Base-by-base conservation (phyloP, 805 yeast genomes). In the Lipomyces kockii region DNA sequence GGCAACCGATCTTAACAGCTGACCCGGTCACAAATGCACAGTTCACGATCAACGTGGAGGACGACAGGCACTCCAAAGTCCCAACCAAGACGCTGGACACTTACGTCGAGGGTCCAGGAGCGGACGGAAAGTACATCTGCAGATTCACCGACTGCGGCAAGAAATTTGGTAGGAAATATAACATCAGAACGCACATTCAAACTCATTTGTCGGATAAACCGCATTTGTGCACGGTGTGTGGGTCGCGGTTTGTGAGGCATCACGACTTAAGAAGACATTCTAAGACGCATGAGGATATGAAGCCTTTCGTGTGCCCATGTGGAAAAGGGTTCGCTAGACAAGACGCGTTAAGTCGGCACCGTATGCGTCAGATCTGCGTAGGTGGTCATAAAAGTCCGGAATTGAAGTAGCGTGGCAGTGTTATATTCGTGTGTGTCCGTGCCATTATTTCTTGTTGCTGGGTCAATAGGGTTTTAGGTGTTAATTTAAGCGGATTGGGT, bases 151-250 rank as follows among this genome's bases (percentile, higher is more conserved):
- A 83, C 63, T 95, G 99, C 79, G 89, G 90, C 9, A 92, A 95
- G 79, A 80, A 84, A 63, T 94, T 95, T 79, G 87, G 92, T 7
- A 83, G 99, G 75, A 83, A 97, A 58, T 96, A 96, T 78, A 95
- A 95, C 75, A 91, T 92, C 12, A 82, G 98, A 69, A 91, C 97
- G 0, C 99, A 95, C 78, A 93, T 95, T 65, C 99, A 95, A 77
- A 95, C 99, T 0, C 99, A 95, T 81, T 80, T 95, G 60, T 88
- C 94, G 76, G 99, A 96, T 77, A 82, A 98, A 70, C 99, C 99
- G 0, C 94, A 91, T 78, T 81, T 84, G 0, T 95, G 99, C 80
- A 83, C 81, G 52, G 72, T 69, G 56, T 95, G 99, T 78, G 84
- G 86, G 3, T 91, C 93, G 73, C 85, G 91, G 51, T 95, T 95